Evolutionary conservation across 768 basidiomycete genomes (phyloP).

Genomic region (Russula brevipes): DNA sequence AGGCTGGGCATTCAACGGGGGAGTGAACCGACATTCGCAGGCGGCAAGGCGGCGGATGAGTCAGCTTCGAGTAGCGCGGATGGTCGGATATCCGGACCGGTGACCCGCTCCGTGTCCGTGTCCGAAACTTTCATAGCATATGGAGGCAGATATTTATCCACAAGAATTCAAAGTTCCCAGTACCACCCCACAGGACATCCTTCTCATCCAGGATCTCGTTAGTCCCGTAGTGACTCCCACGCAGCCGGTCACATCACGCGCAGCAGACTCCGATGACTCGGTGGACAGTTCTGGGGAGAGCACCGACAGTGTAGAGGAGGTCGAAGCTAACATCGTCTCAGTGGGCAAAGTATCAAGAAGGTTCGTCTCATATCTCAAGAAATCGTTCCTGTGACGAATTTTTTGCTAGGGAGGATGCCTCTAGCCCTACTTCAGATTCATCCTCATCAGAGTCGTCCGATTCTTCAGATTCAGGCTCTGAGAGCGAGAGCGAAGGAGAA

Average conservation of each 20-base stretch:
- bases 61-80: conserved; percentile 45
- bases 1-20: conserved; percentile 63
- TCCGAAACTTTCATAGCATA: neutral
- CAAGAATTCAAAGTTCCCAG: conserved; percentile 53
- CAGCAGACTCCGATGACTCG: conserved; percentile 36
- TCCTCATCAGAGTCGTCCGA: conserved; percentile 36
- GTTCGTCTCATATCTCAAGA: neutral
- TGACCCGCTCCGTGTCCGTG: neutral
- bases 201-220: conserved; percentile 65
- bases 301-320: conserved; percentile 64
- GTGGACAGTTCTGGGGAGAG: conserved; percentile 49
- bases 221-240: conserved; percentile 32
- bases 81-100: neutral
- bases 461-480: conserved; percentile 38
- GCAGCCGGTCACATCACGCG: neutral
- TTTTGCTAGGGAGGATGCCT: conserved; percentile 4
- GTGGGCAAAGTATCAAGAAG: conserved; percentile 13
- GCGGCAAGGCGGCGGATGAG: conserved; percentile 46
- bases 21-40: conserved; percentile 67
- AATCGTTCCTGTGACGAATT: neutral
- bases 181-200: conserved; percentile 64
- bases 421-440: conserved; percentile 35
- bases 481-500: conserved; percentile 22
- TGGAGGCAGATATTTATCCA: neutral
- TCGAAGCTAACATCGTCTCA: conserved; percentile 54